These are phyloP conservation scores for Quercus tomentella DNA, from an alignment of 331 rosid genomes.

Conservation along the genomic window DNA sequence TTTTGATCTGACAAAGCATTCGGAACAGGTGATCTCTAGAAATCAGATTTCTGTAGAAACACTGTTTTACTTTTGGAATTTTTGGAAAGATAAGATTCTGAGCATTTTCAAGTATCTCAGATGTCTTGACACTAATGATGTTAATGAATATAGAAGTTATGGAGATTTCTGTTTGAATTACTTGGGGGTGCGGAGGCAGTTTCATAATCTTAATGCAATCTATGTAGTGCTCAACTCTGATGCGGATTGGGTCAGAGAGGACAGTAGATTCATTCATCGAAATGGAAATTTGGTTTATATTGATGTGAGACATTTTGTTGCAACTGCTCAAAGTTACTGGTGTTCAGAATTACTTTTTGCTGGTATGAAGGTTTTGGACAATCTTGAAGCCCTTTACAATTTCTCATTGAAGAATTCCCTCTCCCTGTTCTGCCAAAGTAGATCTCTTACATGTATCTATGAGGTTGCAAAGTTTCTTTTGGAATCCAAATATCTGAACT, in stretches of 20 bases:
- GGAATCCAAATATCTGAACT: constrained; percentile 21
- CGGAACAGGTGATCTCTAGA: constrained; percentile 22
- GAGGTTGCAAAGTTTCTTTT: constrained; percentile 43
- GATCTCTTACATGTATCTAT: constrained; percentile 28
- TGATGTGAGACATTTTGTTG: constrained; percentile 27
- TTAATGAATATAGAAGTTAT: constrained; percentile 11
- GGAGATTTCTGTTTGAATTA: constrained; percentile 45
- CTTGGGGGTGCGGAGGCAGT: constrained; percentile 48
- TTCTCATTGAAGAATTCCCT: background rate
- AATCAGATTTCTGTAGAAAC: constrained; percentile 43
- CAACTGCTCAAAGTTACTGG: constrained; percentile 50
- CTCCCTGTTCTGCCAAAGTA: constrained; percentile 17
- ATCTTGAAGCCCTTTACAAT: constrained; percentile 32
- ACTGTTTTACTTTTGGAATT: constrained; percentile 53
- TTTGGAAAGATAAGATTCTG: constrained; percentile 48
- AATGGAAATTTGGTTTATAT: constrained; percentile 29
- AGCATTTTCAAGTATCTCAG: constrained; percentile 29
- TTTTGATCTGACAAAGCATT: constrained; percentile 19
- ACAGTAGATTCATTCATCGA: constrained; percentile 15
- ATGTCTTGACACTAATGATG: constrained; percentile 26
- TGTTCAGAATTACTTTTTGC: constrained; percentile 34
- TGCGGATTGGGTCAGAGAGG: constrained; percentile 53
- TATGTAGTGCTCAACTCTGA: constrained; percentile 44
- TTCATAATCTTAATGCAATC: background rate
- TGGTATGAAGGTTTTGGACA: constrained; percentile 44